Evolutionary conservation across 2,329 filamentous ascomycete species (phyloP).

Genomic region (Xylariaceae sp.): DNA sequence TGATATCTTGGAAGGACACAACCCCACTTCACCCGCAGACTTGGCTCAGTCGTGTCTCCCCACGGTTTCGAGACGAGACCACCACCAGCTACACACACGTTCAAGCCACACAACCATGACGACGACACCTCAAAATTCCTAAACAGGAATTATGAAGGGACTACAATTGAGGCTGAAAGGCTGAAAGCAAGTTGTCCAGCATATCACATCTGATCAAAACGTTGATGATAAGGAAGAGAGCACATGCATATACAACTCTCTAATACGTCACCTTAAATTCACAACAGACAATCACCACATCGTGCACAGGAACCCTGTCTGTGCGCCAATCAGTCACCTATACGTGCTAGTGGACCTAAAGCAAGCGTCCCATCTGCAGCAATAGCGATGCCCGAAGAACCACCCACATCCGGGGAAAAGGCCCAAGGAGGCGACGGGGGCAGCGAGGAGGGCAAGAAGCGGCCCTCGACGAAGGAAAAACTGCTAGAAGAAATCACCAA

Average conservation of each 20-base stretch:
- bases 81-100: not conserved
- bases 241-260: not conserved
- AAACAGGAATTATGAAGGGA: no score
- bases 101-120: slow-evolving; percentile 18
- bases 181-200: no score
- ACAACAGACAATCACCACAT: not conserved
- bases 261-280: slow-evolving; percentile 8
- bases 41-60: not conserved
- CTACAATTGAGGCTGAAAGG: no score
- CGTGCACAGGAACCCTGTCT: not conserved
- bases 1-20: slow-evolving; percentile 7
- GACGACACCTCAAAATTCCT: no score
- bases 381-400: slow-evolving; percentile 11
- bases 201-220: no score
- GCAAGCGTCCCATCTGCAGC: no score
- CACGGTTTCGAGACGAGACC: not conserved
- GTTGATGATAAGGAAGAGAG: no score
- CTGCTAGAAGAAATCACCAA: slow-evolving; percentile 42
- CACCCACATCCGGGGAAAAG: not conserved
- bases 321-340: not conserved
- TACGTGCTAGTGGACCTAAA: not conserved
- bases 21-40: slow-evolving; percentile 6
- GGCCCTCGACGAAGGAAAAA: slow-evolving; percentile 40
- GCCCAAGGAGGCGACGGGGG: slow-evolving; percentile 9
- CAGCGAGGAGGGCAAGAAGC: slow-evolving; percentile 27